These are phyloP conservation scores for Cutaneotrichosporon mucoides DNA, from an alignment of 1,284 basidiomycete species.

Conservation along the genomic window DNA sequence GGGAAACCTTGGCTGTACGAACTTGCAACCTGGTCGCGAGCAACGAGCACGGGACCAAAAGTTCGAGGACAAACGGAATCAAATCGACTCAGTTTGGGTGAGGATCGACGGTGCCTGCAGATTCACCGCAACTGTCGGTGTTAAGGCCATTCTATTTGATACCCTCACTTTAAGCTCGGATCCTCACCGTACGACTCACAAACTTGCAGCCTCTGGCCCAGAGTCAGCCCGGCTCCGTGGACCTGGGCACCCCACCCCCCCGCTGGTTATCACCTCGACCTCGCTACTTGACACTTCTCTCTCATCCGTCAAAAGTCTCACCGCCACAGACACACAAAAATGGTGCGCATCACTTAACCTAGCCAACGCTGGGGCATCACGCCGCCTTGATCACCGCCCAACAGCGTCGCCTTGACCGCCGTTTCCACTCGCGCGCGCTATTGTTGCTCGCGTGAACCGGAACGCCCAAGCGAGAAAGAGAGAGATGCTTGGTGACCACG, in stretches of 20 bases:
- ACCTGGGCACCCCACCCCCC: too few species aligned
- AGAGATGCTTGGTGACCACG: slow-evolving; percentile 12
- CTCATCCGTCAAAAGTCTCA: slow-evolving; percentile 15
- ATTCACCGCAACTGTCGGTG: background rate
- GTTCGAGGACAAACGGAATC: background rate
- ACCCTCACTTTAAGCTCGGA: background rate
- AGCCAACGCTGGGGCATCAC: slow-evolving; percentile 17
- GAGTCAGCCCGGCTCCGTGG: too few species aligned
- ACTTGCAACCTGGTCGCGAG: background rate
- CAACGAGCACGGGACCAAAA: background rate
- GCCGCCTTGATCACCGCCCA: slow-evolving; percentile 12
- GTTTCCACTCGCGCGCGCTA: background rate
- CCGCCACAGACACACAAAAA: slow-evolving; percentile 12
- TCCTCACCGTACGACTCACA: background rate
- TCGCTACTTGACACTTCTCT: background rate
- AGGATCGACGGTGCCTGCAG: background rate
- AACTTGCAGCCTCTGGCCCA: too few species aligned
- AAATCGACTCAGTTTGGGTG: background rate
- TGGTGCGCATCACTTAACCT: slow-evolving; percentile 17
- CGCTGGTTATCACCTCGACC: background rate
- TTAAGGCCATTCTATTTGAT: background rate
- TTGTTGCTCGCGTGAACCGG: too few species aligned
- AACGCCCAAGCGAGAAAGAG: background rate
- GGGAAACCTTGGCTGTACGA: background rate
- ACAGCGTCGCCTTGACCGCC: background rate